Evolutionary conservation across 768 basidiomycete species (phyloP).

Genomic region (Boletus pseudopeckii): DNA sequence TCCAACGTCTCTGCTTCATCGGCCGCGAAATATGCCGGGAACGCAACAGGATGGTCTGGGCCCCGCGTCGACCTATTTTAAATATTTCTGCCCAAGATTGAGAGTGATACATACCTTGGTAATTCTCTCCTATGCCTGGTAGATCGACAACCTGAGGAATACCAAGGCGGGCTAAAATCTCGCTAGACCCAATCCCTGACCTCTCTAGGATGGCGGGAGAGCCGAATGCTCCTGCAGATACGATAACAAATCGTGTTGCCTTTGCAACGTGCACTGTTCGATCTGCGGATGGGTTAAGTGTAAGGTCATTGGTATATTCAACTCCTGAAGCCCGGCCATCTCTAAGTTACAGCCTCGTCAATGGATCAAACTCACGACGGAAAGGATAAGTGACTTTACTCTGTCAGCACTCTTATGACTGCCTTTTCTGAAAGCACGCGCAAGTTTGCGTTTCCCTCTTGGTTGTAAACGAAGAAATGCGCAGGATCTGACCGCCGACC

Average conservation of each 20-base stretch:
- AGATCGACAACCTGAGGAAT: constrained; percentile 57
- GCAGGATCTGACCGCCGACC: constrained; percentile 58
- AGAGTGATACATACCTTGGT: constrained; percentile 39
- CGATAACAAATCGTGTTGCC: constrained; percentile 45
- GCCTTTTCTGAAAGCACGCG: constrained; percentile 38
- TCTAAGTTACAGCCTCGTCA: constrained; percentile 9
- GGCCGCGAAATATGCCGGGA: constrained; percentile 37
- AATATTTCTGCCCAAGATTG: neutral
- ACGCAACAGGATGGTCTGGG: constrained; percentile 31
- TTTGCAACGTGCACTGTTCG: constrained; percentile 26
- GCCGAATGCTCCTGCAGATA: constrained; percentile 54
- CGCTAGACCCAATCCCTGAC: constrained; percentile 62
- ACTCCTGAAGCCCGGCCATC: constrained; percentile 42
- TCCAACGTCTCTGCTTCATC: constrained; percentile 51
- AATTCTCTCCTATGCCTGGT: constrained; percentile 73
- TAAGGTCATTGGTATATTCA: constrained; percentile 42
- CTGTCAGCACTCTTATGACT: constrained; percentile 48
- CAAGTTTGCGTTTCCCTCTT: constrained; percentile 42
- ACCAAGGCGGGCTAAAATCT: constrained; percentile 44
- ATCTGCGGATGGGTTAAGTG: constrained; percentile 19
- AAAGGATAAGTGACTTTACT: constrained; percentile 32
- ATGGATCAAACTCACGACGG: neutral
- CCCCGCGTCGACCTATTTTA: neutral
- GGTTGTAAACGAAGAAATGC: constrained; percentile 50
- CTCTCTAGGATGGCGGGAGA: constrained; percentile 55